Percentiles rank a stretch among this genome's conserved stretches.
Evolutionary conservation across 345 rosid species (phyloP).

Genomic region (Arabis alpina): DNA sequence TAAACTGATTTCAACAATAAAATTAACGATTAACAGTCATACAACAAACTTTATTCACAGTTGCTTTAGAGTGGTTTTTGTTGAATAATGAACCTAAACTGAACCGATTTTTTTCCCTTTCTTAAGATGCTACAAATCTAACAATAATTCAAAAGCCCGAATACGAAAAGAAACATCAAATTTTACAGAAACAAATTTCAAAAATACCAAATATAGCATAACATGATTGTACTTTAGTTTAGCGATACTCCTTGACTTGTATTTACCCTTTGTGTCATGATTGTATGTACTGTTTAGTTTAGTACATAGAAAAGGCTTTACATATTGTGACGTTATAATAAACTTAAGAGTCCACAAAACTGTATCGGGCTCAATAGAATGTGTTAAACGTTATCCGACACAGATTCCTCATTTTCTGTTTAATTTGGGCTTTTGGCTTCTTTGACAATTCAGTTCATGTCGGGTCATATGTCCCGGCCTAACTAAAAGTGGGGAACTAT

Average conservation of each 20-base stretch:
- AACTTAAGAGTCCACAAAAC: background rate
- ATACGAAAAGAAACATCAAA: too few relatives aligned
- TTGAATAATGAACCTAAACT: too few relatives aligned
- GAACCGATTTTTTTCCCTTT: too few relatives aligned
- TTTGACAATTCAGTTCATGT: background rate
- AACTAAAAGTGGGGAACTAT: background rate
- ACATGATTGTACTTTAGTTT: background rate
- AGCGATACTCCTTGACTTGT: background rate
- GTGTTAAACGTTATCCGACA: background rate
- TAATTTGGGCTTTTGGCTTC: background rate
- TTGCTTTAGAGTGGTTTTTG: too few relatives aligned
- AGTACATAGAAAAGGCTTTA: background rate
- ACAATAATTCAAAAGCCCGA: too few relatives aligned
- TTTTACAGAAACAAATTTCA: too few relatives aligned
- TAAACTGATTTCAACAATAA: too few relatives aligned
- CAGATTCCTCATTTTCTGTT: background rate
- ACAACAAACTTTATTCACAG: too few relatives aligned
- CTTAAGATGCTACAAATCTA: too few relatives aligned
- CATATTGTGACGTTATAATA: background rate
- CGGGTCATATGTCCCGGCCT: background rate
- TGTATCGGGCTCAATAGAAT: conserved; percentile 7
- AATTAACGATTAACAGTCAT: too few relatives aligned
- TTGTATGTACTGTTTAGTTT: background rate
- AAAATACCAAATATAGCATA: background rate
- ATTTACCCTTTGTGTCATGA: background rate